phyloP scores from a whole-genome alignment of 2,329 filamentous ascomycete species.

The Pseudogymnoascus destructans region DNA sequence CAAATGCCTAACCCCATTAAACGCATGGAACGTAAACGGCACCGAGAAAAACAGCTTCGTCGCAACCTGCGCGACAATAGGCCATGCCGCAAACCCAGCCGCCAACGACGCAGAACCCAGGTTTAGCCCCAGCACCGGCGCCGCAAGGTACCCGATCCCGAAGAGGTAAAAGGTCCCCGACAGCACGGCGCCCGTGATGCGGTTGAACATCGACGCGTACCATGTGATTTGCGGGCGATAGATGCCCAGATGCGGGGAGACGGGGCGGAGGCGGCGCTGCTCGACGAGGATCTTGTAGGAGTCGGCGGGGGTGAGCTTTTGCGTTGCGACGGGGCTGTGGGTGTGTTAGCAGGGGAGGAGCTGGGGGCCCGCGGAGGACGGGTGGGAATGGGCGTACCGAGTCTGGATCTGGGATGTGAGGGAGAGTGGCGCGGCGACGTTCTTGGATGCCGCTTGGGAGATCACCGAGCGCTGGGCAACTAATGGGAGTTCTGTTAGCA shows the following conservation, averaged over 20 bases:
- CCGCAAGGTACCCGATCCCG: slow-evolving; percentile 50
- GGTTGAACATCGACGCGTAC: slow-evolving; percentile 46
- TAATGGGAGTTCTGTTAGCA: slow-evolving; percentile 17
- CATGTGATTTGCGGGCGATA: slow-evolving; percentile 60
- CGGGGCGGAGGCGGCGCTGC: slow-evolving; percentile 54
- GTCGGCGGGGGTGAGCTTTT: slow-evolving; percentile 32
- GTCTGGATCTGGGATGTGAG: slow-evolving; percentile 33
- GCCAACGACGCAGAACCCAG: slow-evolving; percentile 51
- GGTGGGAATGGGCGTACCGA: slow-evolving; percentile 29
- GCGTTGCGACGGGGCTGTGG: slow-evolving; percentile 34
- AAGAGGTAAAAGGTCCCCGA: slow-evolving; percentile 54
- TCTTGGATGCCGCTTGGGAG: slow-evolving; percentile 30
- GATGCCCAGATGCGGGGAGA: slow-evolving; percentile 57
- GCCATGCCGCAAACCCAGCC: slow-evolving; percentile 49
- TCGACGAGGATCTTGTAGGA: slow-evolving; percentile 46
- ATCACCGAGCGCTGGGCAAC: slow-evolving; percentile 31
- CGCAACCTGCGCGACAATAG: slow-evolving; percentile 42
- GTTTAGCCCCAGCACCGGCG: slow-evolving; percentile 54
- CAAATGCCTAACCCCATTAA: slow-evolving; percentile 62
- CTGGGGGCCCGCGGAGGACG: not conserved
- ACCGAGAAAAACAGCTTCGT: slow-evolving; percentile 46
- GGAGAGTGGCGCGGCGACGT: slow-evolving; percentile 29
- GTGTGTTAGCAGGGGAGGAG: slow-evolving; percentile 11
- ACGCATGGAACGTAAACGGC: slow-evolving; percentile 54
- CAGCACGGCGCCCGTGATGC: slow-evolving; percentile 48